phyloP scores from a whole-genome alignment of 2,329 filamentous ascomycete species.

The Cadophora sp. region DNA sequence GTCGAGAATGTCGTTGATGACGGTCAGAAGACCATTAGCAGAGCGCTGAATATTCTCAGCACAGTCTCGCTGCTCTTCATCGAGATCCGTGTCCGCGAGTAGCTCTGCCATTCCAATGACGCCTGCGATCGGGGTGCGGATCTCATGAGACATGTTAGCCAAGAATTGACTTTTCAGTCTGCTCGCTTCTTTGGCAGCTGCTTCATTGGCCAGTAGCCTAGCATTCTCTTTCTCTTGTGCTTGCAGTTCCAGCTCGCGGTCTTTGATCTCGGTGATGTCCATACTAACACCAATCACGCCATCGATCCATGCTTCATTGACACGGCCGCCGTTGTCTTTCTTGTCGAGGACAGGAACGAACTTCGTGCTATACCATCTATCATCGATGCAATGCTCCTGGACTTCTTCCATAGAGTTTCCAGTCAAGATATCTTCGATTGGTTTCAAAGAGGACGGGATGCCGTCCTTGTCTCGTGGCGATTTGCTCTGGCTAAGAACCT shows the following conservation, averaged over 20 bases:
- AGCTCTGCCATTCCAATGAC: conserved; percentile 83
- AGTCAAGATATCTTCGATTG: conserved; percentile 69
- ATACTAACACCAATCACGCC: conserved; percentile 81
- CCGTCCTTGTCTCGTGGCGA: conserved; percentile 36
- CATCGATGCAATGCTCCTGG: conserved; percentile 59
- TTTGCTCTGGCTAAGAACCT: conserved; percentile 59
- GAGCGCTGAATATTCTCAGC: conserved; percentile 81
- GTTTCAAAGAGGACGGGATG: conserved; percentile 54
- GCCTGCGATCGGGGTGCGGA: conserved; percentile 79
- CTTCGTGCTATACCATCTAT: conserved; percentile 74
- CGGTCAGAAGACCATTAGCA: conserved; percentile 80
- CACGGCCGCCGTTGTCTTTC: conserved; percentile 57
- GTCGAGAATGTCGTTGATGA: conserved; percentile 91
- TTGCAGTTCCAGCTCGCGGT: conserved; percentile 66
- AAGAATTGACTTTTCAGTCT: conserved; percentile 81
- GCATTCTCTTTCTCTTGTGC: conserved; percentile 73
- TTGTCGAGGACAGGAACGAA: conserved; percentile 70
- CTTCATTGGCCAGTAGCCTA: conserved; percentile 74
- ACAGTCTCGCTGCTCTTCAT: conserved; percentile 75
- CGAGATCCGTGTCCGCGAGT: conserved; percentile 69
- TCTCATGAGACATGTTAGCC: conserved; percentile 84
- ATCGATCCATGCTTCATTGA: conserved; percentile 61
- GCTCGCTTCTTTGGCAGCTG: conserved; percentile 80
- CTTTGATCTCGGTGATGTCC: conserved; percentile 77
- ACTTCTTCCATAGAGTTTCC: conserved; percentile 66